Evolutionary conservation across 1,284 basidiomycete species (phyloP), one percentile per base, ranked within the genome.

Genomic region (Tylopilus sp.): DNA sequence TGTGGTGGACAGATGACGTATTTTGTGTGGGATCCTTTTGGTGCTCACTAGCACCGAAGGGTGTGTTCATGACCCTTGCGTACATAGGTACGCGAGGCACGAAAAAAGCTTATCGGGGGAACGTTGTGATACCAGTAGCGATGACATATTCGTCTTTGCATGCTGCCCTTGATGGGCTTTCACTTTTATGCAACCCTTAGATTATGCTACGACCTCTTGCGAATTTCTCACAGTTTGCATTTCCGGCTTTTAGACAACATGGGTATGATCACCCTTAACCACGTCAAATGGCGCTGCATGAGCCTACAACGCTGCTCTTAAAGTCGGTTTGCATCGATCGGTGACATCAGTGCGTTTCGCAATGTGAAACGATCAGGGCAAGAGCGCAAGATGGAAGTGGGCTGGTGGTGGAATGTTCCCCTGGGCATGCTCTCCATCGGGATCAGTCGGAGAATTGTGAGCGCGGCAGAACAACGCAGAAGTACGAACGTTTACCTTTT

Each of bases 331-430:
- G 3, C 5, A 30, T 57, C 52, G 15, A 63, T 57, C n/a, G 53
- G 54, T 4, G 18, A 7, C 47, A 7, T 55, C 53, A 0, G 56
- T 44, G 31, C 48, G 46, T 40, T 11, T 4, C 18, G 15, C 36
- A 12, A 37, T 21, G 12, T 8, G 12, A 10, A 37, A 24, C 20
- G 36, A 52, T 60, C 58, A 65, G n/a, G 63, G 50, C 26, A 65
- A 24, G 18, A 65, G 50, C 2, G 52, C 54, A 15, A 59, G 24
- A 20, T 41, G 52, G 28, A 63, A 59, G 37, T 53, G 62, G 61
- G 6, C 35, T 44, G 29, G 64, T 54, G 4, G 60, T 57, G 5
- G 63, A 21, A 39, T 57, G 17, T 14, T 40, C 38, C 4, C 62
- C 64, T 0, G 64, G 63, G n/a, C 58, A 64, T 24, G 55, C 33